phyloP scores from a whole-genome alignment of 2,329 filamentous ascomycete species.

The Biscogniauxia mediterranea region DNA sequence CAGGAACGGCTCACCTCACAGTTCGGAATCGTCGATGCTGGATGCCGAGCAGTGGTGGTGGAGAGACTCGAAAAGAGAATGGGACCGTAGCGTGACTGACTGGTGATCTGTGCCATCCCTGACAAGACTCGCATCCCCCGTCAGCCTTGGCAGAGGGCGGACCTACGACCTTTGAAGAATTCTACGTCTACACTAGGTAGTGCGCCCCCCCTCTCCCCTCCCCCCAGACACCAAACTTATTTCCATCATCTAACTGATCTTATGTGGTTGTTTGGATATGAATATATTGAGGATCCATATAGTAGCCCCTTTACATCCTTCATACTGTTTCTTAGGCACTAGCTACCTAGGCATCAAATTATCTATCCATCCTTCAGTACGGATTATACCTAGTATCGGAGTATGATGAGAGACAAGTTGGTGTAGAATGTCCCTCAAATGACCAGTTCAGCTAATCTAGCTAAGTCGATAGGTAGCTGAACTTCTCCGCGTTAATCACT shows the following conservation, averaged over 20 bases:
- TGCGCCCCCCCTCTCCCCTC: neutral
- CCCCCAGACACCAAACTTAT: neutral
- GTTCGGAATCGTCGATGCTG: constrained; percentile 4
- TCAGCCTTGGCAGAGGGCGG: constrained; percentile 15
- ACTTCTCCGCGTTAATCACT: neutral
- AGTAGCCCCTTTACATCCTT: neutral
- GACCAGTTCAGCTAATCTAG: neutral
- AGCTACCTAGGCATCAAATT: too few relatives aligned
- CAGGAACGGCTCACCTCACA: constrained; percentile 16
- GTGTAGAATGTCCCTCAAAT: neutral
- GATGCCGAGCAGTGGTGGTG: constrained; percentile 14
- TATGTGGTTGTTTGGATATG: neutral
- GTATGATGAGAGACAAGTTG: neutral
- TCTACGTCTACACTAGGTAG: neutral
- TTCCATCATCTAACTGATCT: neutral
- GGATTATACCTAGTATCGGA: neutral
- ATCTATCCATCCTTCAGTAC: too few relatives aligned
- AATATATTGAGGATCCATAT: neutral
- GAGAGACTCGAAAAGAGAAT: constrained; percentile 13
- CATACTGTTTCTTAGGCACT: neutral
- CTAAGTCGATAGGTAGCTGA: neutral
- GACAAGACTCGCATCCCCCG: constrained; percentile 14
- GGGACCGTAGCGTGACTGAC: constrained; percentile 13
- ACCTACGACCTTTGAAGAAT: neutral
- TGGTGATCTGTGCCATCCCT: constrained; percentile 18